These are phyloP conservation scores for Exophiala phaeomuriformis DNA, from an alignment of 2,329 filamentous ascomycete genomes.

Conservation along the genomic window DNA sequence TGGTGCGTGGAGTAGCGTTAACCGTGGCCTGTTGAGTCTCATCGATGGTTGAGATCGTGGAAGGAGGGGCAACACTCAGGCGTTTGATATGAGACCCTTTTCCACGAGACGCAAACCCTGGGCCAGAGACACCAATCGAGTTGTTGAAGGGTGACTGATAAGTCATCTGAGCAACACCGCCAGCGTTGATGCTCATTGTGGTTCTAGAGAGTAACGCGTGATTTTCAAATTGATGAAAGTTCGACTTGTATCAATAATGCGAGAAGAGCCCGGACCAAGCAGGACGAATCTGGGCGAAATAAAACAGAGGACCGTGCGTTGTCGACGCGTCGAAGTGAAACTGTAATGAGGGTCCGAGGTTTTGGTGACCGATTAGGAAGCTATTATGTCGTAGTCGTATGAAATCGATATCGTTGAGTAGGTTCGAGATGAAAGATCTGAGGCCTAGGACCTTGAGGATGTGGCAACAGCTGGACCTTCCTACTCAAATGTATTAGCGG, in stretches of 20 bases:
- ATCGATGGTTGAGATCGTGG: constrained; percentile 62
- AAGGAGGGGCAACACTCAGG: constrained; percentile 65
- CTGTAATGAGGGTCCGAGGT: constrained; percentile 3
- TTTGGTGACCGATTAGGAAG: constrained; percentile 15
- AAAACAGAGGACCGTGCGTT: constrained; percentile 10
- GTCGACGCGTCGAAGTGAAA: constrained; percentile 16
- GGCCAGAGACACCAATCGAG: constrained; percentile 66
- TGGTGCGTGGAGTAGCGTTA: constrained; percentile 78
- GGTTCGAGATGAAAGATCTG: background rate
- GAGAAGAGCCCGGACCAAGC: constrained; percentile 4
- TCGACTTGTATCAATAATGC: background rate
- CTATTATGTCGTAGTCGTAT: constrained; percentile 9
- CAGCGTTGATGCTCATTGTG: constrained; percentile 65
- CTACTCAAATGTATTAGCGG: constrained; percentile 6
- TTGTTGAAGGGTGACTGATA: constrained; percentile 67
- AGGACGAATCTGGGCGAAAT: background rate
- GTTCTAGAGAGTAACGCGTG: constrained; percentile 12
- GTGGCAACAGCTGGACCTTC: constrained; percentile 10
- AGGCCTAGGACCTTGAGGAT: constrained; percentile 2
- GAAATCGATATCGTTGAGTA: constrained; percentile 1
- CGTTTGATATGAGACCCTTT: constrained; percentile 86
- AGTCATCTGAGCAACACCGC: constrained; percentile 99
- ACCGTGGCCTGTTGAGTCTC: constrained; percentile 59
- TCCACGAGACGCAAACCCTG: constrained; percentile 76
- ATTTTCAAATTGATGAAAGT: constrained; percentile 8